Evolutionary conservation across 495 filamentous ascomycete genomes (phyloP).

Genomic region (Penicillium dipodomyicola): DNA sequence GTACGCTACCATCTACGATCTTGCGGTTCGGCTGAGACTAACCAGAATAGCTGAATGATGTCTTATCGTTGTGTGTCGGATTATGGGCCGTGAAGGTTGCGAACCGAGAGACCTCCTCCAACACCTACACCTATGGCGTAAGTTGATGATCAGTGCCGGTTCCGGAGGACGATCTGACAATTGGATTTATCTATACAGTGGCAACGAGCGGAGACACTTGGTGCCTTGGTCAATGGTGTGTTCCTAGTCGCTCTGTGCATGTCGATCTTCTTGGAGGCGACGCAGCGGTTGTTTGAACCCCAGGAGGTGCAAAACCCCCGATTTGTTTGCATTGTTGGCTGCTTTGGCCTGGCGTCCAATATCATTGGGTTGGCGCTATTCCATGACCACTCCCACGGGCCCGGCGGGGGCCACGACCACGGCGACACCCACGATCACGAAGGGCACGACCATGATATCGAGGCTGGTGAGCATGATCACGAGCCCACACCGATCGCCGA

Average conservation of each 20-base stretch:
- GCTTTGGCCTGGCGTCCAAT: slow-evolving; percentile 81
- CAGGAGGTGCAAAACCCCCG: slow-evolving; percentile 79
- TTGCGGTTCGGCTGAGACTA: slow-evolving; percentile 5
- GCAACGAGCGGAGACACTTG: slow-evolving; percentile 97
- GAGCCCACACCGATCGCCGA: slow-evolving; percentile 34
- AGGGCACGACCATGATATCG: slow-evolving; percentile 35
- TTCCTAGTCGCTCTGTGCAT: slow-evolving; percentile 94
- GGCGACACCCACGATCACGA: slow-evolving; percentile 30
- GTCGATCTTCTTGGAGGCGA: slow-evolving; percentile 91
- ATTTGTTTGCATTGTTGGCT: slow-evolving; percentile 85
- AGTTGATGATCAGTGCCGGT: slow-evolving; percentile 32
- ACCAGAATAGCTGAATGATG: slow-evolving; percentile 72
- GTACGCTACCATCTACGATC: slow-evolving; percentile 43
- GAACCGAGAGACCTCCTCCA: slow-evolving; percentile 70
- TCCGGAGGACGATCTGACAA: slow-evolving; percentile 18
- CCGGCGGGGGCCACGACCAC: slow-evolving; percentile 48
- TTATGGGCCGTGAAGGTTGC: slow-evolving; percentile 94
- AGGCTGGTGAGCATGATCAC: slow-evolving; percentile 24
- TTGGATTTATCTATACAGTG: slow-evolving; percentile 56
- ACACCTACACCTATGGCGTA: slow-evolving; percentile 91
- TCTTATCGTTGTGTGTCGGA: slow-evolving; percentile 87
- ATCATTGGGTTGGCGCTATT: slow-evolving; percentile 84
- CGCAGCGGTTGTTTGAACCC: slow-evolving; percentile 84
- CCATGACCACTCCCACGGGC: slow-evolving; percentile 76
- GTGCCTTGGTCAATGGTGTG: slow-evolving; percentile 92